Evolutionary conservation across 371 early-diverging fungal genomes (phyloP).

Genomic region (Chytridium lagenaria): DNA sequence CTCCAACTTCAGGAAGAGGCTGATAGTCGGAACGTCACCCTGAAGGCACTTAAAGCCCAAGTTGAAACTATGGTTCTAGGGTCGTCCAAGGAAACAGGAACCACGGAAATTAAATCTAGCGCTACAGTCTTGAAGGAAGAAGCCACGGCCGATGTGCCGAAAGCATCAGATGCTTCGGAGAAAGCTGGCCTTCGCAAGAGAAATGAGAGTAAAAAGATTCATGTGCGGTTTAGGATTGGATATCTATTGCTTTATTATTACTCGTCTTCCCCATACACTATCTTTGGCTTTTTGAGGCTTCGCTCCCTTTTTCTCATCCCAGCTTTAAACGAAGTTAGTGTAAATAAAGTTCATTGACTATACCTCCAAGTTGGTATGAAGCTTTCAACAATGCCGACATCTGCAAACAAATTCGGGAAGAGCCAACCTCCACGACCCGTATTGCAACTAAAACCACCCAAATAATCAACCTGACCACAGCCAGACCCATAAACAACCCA

Average conservation of each 20-base stretch:
- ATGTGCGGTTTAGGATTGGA: background rate
- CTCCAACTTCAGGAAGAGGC: conserved; percentile 42
- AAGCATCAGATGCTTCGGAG: conserved; percentile 11
- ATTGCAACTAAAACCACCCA: conserved; percentile 80
- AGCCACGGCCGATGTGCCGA: background rate
- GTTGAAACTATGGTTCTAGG: conserved; percentile 26
- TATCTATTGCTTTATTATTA: conserved; percentile 1
- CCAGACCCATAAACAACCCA: conserved; percentile 90
- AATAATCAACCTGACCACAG: conserved; percentile 88
- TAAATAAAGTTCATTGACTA: conserved; percentile 22
- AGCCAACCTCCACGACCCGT: conserved; percentile 96
- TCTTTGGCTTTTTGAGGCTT: conserved; percentile 15
- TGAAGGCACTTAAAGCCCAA: conserved; percentile 38
- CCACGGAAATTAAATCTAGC: conserved; percentile 14
- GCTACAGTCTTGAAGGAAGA: background rate
- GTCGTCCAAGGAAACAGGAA: background rate
- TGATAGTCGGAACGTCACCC: conserved; percentile 19
- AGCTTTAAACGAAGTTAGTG: conserved; percentile 9
- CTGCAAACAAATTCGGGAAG: conserved; percentile 99
- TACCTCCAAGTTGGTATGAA: conserved; percentile 96
- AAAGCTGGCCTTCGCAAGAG: conserved; percentile 34
- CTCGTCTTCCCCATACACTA: conserved; percentile 29
- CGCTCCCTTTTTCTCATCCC: conserved; percentile 30
- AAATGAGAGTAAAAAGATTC: too few relatives aligned
- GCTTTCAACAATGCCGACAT: conserved; percentile 96